Conservation (phyloP, 331 rosid species). For the Acacia pycnantha region DNA sequence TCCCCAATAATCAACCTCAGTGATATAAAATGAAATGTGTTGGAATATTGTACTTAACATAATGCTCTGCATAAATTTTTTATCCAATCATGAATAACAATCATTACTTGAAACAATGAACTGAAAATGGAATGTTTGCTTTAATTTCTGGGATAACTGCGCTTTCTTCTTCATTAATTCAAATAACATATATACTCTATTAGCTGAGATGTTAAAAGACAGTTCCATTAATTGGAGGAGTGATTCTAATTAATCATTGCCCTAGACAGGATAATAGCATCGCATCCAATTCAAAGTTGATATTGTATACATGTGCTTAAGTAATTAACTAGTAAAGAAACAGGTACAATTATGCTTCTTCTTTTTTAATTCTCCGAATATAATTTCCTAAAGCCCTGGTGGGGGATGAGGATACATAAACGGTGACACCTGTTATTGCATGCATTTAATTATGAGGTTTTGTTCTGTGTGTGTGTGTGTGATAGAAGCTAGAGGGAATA, state of each 20-base stretch:
- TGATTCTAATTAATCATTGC: too few species aligned
- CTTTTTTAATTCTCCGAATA: not conserved
- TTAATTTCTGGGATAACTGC: not conserved
- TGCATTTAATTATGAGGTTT: not conserved
- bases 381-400: not conserved
- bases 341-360: not conserved
- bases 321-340: too few species aligned
- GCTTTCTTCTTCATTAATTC: not conserved
- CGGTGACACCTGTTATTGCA: not conserved
- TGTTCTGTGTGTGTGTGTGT: not conserved
- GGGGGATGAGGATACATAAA: not conserved
- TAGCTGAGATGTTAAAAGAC: not conserved
- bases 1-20: too few species aligned
- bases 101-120: not conserved
- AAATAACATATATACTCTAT: not conserved
- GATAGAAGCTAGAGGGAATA: not conserved
- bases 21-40: not conserved
- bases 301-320: not conserved
- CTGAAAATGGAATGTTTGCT: not conserved
- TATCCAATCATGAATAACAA: not conserved
- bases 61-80: not conserved
- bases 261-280: not conserved
- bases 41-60: not conserved
- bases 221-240: not conserved
- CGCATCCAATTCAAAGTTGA: not conserved